Base-by-base conservation (phyloP, 164 flowering plant genomes). In the Hamamelis virginiana region DNA sequence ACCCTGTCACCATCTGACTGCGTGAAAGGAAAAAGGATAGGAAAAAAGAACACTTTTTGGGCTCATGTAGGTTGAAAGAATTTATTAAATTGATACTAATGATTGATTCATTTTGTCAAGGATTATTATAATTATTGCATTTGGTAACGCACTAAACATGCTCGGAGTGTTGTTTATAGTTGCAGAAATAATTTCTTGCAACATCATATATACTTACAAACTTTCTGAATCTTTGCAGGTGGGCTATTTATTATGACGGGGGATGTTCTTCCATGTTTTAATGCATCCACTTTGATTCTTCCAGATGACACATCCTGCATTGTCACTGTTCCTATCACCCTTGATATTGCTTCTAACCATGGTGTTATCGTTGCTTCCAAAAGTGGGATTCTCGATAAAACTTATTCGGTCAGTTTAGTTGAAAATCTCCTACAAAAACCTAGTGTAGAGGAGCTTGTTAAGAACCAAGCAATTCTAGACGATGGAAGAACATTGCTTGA, bases 191-290 rank as follows among this genome's bases (percentile, higher is more conserved):
- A 21, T 53, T 3, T 44, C 66, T 55, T 21, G 10, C 15, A 9
- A 38, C 58, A 28, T 19, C 62, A 53, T 53, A 52, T 10, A 51
- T n/a, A 66, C 10, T 33, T n/a, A 15, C 19, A 21, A 16, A 28
- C 15, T 23, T 48, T 63, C 21, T 47, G 48, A 53, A 61, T 69
- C 28, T 52, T 74, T 75, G 66, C 85, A 96, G 99, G 99, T 80
- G 99, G 98, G n/a, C 47, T 96, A 51, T 85, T 96, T 66, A 93
- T 83, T 45, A 96, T 96, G 99, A 96, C 99, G 66, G 99, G 99
- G 66, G 99, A 96, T 88, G 99, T 96, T 69, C 96, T 96, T 73
- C 99, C 98, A 23, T 91, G 97, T 81, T 96, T 91, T 81, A 96
- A 93, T 83, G 93, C 97, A 62, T 89, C 89, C 52, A 74, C 69